Percentiles rank a stretch among this genome's conserved stretches.
Evolutionary conservation across 2,329 filamentous ascomycete species (phyloP).

Genomic region (Sphaerulina musiva): DNA sequence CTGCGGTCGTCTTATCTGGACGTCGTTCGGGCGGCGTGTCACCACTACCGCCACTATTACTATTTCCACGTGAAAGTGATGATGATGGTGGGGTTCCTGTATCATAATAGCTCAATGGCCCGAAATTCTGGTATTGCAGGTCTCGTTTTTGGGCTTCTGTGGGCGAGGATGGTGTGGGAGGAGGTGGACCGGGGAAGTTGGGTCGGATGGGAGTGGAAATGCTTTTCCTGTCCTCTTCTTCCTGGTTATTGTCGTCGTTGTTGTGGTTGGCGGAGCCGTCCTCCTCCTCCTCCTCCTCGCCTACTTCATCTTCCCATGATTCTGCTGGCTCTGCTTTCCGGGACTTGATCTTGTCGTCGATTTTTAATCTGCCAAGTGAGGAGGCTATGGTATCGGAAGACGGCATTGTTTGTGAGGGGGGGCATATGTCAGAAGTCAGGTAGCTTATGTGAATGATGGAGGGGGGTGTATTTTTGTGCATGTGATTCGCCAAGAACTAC

Average conservation of each 20-base stretch:
- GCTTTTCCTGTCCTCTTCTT: background rate
- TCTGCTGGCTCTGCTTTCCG: slow-evolving; percentile 44
- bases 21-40: slow-evolving; percentile 19
- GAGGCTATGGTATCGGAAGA: slow-evolving; percentile 19
- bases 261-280: slow-evolving; percentile 33
- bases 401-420: background rate
- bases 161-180: slow-evolving; percentile 61
- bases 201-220: slow-evolving; percentile 27
- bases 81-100: background rate
- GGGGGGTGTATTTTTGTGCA: background rate
- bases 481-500: no score
- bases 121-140: slow-evolving; percentile 22
- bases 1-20: slow-evolving; percentile 90
- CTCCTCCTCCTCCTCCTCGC: slow-evolving; percentile 33
- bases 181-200: slow-evolving; percentile 49
- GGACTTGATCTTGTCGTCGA: slow-evolving; percentile 28
- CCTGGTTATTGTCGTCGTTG: slow-evolving; percentile 25
- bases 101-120: slow-evolving; percentile 9
- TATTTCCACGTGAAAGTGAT: background rate
- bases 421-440: background rate
- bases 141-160: slow-evolving; percentile 24
- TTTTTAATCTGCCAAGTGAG: slow-evolving; percentile 32
- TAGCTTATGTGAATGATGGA: background rate
- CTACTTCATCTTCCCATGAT: slow-evolving; percentile 68
- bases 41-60: background rate